A percentile compares a stretch with the other conserved stretches of the same genome.
These are phyloP conservation scores for Linum trigynum DNA, from an alignment of 345 rosid genomes.

Conservation along the genomic window DNA sequence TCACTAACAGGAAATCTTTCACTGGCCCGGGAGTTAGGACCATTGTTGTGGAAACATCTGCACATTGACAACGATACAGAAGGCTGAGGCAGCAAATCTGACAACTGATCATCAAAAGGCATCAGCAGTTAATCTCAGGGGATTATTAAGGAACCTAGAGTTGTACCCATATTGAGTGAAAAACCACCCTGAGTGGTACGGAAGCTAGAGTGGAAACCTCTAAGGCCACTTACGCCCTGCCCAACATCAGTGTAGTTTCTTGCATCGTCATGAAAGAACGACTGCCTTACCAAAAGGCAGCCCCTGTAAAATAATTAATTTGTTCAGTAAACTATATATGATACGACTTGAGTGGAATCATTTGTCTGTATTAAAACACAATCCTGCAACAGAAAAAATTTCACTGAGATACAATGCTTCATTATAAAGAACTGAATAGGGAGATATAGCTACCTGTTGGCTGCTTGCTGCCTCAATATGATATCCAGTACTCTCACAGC, in stretches of 20 bases:
- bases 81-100: not conserved
- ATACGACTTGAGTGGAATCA: too few species aligned
- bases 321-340: too few species aligned
- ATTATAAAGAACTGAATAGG: not conserved
- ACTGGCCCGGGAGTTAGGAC: constrained; percentile 26
- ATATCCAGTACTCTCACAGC: constrained; percentile 24
- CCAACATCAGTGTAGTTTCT: constrained; percentile 16
- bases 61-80: not conserved
- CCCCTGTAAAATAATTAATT: constrained; percentile 13
- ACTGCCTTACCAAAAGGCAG: constrained; percentile 26
- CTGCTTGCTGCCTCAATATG: constrained; percentile 17
- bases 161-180: constrained; percentile 20
- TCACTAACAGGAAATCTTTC: constrained; percentile 16
- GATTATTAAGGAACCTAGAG: not conserved
- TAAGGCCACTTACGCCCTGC: constrained; percentile 17
- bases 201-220: constrained; percentile 28
- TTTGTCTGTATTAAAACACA: too few species aligned
- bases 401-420: too few species aligned
- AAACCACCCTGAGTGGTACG: constrained; percentile 21
- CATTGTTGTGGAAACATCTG: constrained; percentile 31
- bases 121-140: not conserved
- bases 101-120: not conserved
- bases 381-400: too few species aligned
- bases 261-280: constrained; percentile 22
- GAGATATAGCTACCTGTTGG: constrained; percentile 11